These are phyloP conservation scores for Euphorbia tirucalli DNA, from an alignment of 345 rosid species.

Conservation along the genomic window DNA sequence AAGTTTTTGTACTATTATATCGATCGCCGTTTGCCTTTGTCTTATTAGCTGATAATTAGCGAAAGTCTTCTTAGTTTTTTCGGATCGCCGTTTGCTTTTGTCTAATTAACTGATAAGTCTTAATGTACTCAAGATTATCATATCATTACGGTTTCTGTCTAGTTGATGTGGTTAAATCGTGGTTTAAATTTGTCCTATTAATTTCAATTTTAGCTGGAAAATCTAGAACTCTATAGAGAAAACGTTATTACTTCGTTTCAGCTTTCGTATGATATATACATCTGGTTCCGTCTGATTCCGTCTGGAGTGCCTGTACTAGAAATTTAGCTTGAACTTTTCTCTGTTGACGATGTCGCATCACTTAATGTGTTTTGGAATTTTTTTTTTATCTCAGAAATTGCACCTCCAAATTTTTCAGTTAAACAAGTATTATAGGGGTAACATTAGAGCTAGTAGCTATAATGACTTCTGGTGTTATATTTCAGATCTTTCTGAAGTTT, in stretches of 20 bases:
- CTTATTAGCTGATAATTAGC: background rate
- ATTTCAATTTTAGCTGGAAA: too few species aligned
- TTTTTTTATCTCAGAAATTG: background rate
- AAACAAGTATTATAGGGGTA: background rate
- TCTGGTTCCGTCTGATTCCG: background rate
- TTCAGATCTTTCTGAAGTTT: constrained; percentile 31
- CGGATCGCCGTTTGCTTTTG: background rate
- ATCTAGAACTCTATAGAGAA: too few species aligned
- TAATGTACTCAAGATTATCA: background rate
- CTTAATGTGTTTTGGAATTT: background rate
- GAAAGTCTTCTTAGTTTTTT: background rate
- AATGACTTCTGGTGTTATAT: constrained; percentile 3
- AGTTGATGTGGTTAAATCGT: background rate
- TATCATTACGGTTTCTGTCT: background rate
- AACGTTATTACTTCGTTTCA: background rate
- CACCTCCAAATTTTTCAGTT: background rate
- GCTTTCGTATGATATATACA: background rate
- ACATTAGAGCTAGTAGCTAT: background rate
- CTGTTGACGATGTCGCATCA: background rate
- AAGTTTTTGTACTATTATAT: background rate
- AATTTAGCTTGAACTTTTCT: background rate
- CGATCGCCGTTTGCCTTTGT: background rate
- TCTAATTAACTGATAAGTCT: background rate
- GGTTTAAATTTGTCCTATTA: too few species aligned
- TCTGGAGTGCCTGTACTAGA: background rate